These are phyloP conservation scores for Coemansia sp. DNA, from an alignment of 192 early-diverging fungal genomes.

Conservation along the genomic window DNA sequence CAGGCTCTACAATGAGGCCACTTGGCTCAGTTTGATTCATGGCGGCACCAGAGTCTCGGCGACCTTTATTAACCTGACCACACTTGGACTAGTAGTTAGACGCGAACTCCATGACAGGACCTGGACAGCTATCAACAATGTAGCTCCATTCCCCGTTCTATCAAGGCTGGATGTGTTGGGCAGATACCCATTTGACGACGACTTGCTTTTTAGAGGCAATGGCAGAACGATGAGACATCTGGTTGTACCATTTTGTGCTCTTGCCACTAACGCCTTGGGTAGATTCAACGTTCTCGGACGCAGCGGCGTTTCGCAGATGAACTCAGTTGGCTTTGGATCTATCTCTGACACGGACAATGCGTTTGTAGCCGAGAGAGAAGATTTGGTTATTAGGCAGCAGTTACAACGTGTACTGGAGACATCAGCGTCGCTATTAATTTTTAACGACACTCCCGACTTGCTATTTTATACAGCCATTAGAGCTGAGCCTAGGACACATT, in stretches of 20 bases:
- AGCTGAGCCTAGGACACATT: background rate
- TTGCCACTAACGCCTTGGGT: background rate
- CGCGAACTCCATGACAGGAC: background rate
- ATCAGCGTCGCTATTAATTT: background rate
- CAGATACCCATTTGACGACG: background rate
- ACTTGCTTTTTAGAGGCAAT: background rate
- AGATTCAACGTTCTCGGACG: background rate
- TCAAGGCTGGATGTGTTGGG: background rate
- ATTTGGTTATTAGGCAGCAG: background rate
- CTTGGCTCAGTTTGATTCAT: background rate
- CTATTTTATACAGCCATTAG: background rate
- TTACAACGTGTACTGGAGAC: background rate
- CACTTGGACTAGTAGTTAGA: background rate
- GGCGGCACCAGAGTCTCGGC: background rate
- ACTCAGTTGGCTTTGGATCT: background rate
- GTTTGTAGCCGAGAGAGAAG: too few species aligned
- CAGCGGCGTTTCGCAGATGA: background rate
- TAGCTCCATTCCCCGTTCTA: background rate
- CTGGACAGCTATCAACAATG: background rate
- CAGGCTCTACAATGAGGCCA: too few species aligned
- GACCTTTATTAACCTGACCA: background rate
- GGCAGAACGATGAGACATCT: background rate
- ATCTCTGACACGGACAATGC: too few species aligned
- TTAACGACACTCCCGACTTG: too few species aligned
- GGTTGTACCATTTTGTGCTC: background rate